Base-by-base conservation (phyloP, 1,139 yeast species). In the Sugiyamaella paludigena region DNA sequence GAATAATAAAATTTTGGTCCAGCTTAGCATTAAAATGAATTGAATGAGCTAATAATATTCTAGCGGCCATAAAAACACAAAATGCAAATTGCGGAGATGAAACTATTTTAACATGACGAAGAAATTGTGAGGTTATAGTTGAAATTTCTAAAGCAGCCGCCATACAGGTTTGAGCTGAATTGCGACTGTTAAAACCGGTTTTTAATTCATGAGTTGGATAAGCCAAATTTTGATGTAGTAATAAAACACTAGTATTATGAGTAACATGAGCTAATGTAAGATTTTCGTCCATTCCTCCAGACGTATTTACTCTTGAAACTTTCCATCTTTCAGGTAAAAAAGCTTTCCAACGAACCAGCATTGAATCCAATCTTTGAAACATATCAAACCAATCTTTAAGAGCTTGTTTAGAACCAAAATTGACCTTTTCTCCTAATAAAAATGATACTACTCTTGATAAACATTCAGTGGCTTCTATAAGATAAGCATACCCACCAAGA, bases 201-300 rank as follows among this genome's bases (percentile, higher is more conserved):
- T 43, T 38, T 7, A 43, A 42, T 11, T 50, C 54, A 1, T 56
- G 40, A 13, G 54, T 40, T 10, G 56, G 51, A 45, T 56, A 53
- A 27, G 61, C 62, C 4, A 59, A 48, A 43, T 57, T 51, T 37
- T 60, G 64, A 40, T 60, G 64, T 6, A 60, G 52, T 13, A 60
- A 49, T 13, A 59, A 47, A 13, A 60, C 62, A 36, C 55, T 49
- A 2, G 62, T 58, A 38, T 60, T 60, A 44, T 58, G 62, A 7
- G 60, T 57, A 29, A 59, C 53, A 46, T 60, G 64, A 1, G 64
- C 64, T 7, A 60, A 52, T 2, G 61, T 57, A 43, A 58, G 41
- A 39, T 60, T 60, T 36, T 57, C 59, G 45, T 60, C 64, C 49
- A 57, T 49, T 35, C 46, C 40, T 4, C 50, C 55, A 28, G 40